Conservation (phyloP, 345 rosid species). For the Lumnitzera racemosa region DNA sequence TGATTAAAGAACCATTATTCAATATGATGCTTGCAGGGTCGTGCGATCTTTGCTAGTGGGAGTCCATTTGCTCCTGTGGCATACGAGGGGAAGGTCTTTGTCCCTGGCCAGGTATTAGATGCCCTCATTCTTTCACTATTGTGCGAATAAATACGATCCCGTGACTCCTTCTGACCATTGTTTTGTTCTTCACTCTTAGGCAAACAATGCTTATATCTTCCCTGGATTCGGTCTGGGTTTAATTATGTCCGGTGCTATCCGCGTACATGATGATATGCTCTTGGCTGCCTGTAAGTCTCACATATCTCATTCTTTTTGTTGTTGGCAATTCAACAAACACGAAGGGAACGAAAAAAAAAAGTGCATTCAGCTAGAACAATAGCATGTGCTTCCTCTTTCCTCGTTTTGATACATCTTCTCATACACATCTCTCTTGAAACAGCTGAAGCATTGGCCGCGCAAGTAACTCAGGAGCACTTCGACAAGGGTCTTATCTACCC, state of each 20-base stretch:
- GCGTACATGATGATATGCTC: constrained; percentile 94
- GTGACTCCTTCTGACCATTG: constrained; percentile 2
- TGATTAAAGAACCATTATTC: too few relatives aligned
- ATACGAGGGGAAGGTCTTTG: constrained; percentile 47
- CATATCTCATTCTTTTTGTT: too few relatives aligned
- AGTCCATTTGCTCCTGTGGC: constrained; percentile 85
- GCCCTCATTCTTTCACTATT: not conserved
- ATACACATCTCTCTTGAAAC: constrained; percentile 6
- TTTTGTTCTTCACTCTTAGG: constrained; percentile 23
- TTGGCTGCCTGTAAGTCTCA: constrained; percentile 67
- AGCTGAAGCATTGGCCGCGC: constrained; percentile 88
- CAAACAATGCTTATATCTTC: constrained; percentile 94
- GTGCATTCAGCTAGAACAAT: too few relatives aligned
- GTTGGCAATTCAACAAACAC: too few relatives aligned
- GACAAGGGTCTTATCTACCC: constrained; percentile 84
- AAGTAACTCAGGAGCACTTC: constrained; percentile 69
- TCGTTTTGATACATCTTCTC: too few relatives aligned
- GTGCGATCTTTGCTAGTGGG: constrained; percentile 89
- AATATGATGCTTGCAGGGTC: constrained; percentile 42
- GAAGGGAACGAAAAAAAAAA: too few relatives aligned
- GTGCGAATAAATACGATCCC: not conserved
- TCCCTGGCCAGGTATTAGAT: constrained; percentile 72
- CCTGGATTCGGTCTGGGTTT: constrained; percentile 95
- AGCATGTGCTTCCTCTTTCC: too few relatives aligned
- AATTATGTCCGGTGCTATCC: constrained; percentile 91